Percentiles rank a stretch among this genome's conserved stretches.
These are phyloP conservation scores for Exidia glandulosa DNA, from an alignment of 768 basidiomycete species.

Conservation along the genomic window DNA sequence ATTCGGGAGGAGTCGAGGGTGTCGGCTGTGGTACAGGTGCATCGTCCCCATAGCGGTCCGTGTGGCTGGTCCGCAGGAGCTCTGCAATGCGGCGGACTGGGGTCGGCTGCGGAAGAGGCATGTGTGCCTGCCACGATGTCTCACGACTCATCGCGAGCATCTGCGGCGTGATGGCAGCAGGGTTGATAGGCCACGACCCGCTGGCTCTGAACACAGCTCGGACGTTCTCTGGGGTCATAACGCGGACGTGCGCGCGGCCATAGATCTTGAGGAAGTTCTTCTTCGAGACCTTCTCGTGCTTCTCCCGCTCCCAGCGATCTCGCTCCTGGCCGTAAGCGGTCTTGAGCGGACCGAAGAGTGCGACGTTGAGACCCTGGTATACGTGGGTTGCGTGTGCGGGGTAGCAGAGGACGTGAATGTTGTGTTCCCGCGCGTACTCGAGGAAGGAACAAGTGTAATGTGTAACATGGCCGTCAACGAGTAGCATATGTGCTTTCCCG, in stretches of 20 bases:
- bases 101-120: constrained; percentile 18
- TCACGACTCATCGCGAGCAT: constrained; percentile 3
- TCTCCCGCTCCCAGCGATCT: constrained; percentile 10
- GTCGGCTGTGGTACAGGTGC: neutral
- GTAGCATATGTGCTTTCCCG: constrained; percentile 20
- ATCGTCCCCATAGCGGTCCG: neutral
- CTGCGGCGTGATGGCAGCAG: neutral
- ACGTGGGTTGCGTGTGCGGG: constrained; percentile 34
- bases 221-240: constrained; percentile 1
- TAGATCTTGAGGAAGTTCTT: constrained; percentile 28
- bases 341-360: neutral
- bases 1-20: neutral
- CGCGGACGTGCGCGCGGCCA: constrained; percentile 18
- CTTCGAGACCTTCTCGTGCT: constrained; percentile 18
- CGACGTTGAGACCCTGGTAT: constrained; percentile 31
- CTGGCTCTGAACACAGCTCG: neutral
- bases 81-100: constrained; percentile 14
- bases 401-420: constrained; percentile 33
- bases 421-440: constrained; percentile 21
- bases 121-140: constrained; percentile 11
- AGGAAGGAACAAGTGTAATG: constrained; percentile 31
- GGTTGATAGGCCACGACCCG: neutral
- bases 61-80: constrained; percentile 3
- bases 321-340: neutral
- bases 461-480: constrained; percentile 37